Evolutionary conservation across 805 yeast species (phyloP).

Genomic region (Yarrowia divulgata): DNA sequence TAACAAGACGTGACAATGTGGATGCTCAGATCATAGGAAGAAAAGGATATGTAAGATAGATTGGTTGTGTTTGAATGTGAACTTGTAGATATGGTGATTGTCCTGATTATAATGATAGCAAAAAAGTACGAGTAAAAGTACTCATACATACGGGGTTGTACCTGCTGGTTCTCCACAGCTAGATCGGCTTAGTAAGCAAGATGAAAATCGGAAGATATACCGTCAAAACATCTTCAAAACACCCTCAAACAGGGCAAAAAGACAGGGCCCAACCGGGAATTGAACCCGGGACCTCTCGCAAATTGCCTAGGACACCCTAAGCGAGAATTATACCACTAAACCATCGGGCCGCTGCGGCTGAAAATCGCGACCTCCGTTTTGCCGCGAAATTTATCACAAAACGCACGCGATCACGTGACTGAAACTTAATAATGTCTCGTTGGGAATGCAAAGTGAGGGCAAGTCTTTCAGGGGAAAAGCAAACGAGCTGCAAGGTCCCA

Average conservation of each 20-base stretch:
- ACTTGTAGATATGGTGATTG: too few species aligned
- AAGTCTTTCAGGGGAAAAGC: background rate
- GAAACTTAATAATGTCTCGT: too few species aligned
- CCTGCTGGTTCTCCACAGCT: too few species aligned
- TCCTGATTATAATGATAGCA: background rate
- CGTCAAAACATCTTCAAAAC: too few species aligned
- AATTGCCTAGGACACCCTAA: constrained; percentile 39
- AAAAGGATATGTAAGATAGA: constrained; percentile 23
- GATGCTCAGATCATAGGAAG: background rate
- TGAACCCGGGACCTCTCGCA: constrained; percentile 40
- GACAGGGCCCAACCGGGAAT: constrained; percentile 38
- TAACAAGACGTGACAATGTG: background rate
- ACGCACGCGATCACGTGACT: background rate
- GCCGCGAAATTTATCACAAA: background rate
- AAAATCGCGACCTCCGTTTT: too few species aligned
- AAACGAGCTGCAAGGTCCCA: background rate
- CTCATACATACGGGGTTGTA: too few species aligned
- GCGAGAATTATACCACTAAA: constrained; percentile 40
- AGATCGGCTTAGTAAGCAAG: background rate
- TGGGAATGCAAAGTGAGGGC: background rate
- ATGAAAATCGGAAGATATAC: too few species aligned
- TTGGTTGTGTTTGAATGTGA: background rate
- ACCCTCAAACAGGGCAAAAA: too few species aligned
- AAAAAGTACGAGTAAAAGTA: background rate
- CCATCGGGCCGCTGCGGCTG: constrained; percentile 25